Conservation (phyloP, 2,329 filamentous ascomycete genomes). For the Xylaria multiplex region DNA sequence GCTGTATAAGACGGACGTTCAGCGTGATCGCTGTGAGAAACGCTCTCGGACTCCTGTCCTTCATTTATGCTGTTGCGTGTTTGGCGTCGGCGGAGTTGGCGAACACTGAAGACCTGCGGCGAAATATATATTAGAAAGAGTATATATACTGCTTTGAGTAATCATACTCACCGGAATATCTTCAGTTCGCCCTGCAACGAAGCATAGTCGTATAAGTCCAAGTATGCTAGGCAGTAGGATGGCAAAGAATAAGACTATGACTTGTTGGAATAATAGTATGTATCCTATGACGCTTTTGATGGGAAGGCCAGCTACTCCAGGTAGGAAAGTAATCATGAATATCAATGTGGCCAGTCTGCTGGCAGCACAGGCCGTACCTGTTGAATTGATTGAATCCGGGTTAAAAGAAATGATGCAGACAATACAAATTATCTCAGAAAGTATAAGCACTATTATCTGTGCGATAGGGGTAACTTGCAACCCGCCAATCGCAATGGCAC, state of each 20-base stretch:
- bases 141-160: not conserved
- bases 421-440: not conserved
- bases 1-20: not conserved
- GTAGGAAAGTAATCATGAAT: not conserved
- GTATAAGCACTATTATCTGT: not conserved
- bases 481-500: constrained; percentile 1
- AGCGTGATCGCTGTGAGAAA: not conserved
- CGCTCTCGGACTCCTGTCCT: not conserved
- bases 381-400: not conserved
- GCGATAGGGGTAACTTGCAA: not conserved
- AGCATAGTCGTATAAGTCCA: not conserved
- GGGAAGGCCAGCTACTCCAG: not conserved
- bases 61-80: not conserved
- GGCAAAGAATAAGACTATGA: not conserved
- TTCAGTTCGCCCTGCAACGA: not conserved
- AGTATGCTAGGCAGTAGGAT: constrained; percentile 1
- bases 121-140: not conserved
- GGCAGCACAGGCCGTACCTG: not conserved
- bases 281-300: constrained; percentile 3
- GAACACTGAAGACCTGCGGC: not conserved
- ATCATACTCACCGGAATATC: not conserved
- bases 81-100: constrained; percentile 3
- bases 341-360: not conserved
- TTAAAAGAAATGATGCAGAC: not conserved
- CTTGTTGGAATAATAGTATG: constrained; percentile 1